These are phyloP conservation scores for Tephrocybe sp. DNA, from an alignment of 768 basidiomycete species.

Conservation along the genomic window DNA sequence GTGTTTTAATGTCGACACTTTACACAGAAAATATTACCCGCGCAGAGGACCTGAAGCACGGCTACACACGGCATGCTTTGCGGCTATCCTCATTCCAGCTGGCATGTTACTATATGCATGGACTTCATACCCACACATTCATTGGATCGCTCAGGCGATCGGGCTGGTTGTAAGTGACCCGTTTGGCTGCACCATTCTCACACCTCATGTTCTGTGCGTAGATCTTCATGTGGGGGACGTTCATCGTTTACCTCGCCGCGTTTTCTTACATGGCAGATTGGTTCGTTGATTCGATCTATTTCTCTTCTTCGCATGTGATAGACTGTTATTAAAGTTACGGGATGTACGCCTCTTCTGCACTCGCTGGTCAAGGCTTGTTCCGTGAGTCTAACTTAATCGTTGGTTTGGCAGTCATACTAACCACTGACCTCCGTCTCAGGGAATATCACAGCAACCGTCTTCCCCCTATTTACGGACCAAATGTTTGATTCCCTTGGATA, in stretches of 20 bases:
- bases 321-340: constrained; percentile 40
- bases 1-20: background rate
- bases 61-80: constrained; percentile 53
- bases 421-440: background rate
- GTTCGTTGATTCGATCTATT: constrained; percentile 31
- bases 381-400: background rate
- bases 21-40: constrained; percentile 29
- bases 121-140: constrained; percentile 52
- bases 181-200: too few relatives aligned
- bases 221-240: constrained; percentile 49
- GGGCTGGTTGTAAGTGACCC: constrained; percentile 40
- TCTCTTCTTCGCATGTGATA: too few relatives aligned
- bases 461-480: constrained; percentile 58
- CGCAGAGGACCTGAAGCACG: constrained; percentile 54
- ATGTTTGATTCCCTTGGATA: constrained; percentile 55
- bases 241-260: constrained; percentile 53
- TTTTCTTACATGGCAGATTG: constrained; percentile 67
- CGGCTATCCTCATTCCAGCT: constrained; percentile 49
- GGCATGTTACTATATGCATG: constrained; percentile 75
- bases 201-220: constrained; percentile 16
- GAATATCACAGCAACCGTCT: constrained; percentile 36
- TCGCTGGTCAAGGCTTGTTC: constrained; percentile 42
- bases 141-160: constrained; percentile 61
- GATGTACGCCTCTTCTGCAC: constrained; percentile 63
- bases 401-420: too few relatives aligned